Percentiles rank a stretch among this genome's conserved stretches.
Conservation (phyloP, 2,329 filamentous ascomycete species). For the Fusarium sp. region DNA sequence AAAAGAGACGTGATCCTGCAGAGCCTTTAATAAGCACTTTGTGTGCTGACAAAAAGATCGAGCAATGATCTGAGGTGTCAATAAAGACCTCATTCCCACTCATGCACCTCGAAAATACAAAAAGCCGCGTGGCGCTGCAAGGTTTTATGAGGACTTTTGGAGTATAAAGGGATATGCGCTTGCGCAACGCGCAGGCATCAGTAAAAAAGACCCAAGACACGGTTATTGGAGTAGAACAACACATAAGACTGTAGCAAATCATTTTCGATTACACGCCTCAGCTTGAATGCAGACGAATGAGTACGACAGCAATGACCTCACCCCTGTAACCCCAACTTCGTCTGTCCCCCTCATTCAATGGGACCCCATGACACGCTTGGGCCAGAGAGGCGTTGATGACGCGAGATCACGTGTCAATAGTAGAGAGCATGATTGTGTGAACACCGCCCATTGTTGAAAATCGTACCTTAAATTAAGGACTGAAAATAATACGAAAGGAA, state of each 20-base stretch:
- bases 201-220: background rate
- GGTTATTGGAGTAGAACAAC: conserved; percentile 3
- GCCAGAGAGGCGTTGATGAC: conserved; percentile 47
- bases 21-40: background rate
- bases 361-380: conserved; percentile 38
- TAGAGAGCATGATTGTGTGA: conserved; percentile 3
- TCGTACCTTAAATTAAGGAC: too few relatives aligned
- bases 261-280: background rate
- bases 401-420: conserved; percentile 52
- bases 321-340: conserved; percentile 30
- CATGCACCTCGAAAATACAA: conserved; percentile 31
- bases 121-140: conserved; percentile 44
- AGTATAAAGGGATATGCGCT: background rate
- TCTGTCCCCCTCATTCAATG: conserved; percentile 29
- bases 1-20: background rate
- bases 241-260: background rate
- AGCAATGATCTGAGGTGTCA: conserved; percentile 11
- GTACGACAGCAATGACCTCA: conserved; percentile 29
- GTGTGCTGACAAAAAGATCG: background rate
- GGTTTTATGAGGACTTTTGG: conserved; percentile 42
- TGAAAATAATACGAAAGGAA: background rate
- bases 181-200: conserved; percentile 27
- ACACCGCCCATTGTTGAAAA: background rate
- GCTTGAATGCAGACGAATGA: background rate
- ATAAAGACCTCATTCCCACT: conserved; percentile 17